These are phyloP conservation scores for Geotrichum europaeum DNA, from an alignment of 1,139 yeast species.

Conservation along the genomic window DNA sequence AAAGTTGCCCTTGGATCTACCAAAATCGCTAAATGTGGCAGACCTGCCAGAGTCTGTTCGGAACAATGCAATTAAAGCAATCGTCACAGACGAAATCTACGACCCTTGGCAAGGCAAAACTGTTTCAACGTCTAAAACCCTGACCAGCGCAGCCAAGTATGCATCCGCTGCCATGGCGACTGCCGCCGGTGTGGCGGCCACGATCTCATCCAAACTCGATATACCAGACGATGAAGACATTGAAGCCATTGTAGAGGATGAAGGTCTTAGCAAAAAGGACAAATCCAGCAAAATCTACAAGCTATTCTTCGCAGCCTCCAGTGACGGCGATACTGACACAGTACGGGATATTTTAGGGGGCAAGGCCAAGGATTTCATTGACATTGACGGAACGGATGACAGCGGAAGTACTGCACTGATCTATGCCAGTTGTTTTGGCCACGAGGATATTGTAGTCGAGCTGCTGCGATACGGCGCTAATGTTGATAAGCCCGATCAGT, in stretches of 20 bases:
- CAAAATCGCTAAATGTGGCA: slow-evolving; percentile 8
- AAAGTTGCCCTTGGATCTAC: slow-evolving; percentile 12
- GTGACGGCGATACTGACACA: slow-evolving; percentile 33
- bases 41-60: slow-evolving; percentile 10
- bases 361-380: slow-evolving; percentile 25
- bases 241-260: slow-evolving; percentile 25
- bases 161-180: neutral
- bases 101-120: slow-evolving; percentile 15
- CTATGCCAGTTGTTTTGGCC: slow-evolving; percentile 41
- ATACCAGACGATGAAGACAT: slow-evolving; percentile 20
- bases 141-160: neutral
- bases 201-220: neutral
- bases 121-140: neutral
- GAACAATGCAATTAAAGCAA: slow-evolving; percentile 1
- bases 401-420: slow-evolving; percentile 38
- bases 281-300: slow-evolving; percentile 26
- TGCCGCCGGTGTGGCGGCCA: neutral
- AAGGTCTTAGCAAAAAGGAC: slow-evolving; percentile 21
- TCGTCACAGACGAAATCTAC: slow-evolving; percentile 8
- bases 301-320: slow-evolving; percentile 32
- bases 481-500: slow-evolving; percentile 36
- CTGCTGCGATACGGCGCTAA: slow-evolving; percentile 37
- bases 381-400: slow-evolving; percentile 35
- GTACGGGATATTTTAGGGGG: slow-evolving; percentile 31
- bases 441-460: slow-evolving; percentile 35